Evolutionary conservation across 805 yeast genomes (phyloP), one percentile per base, ranked within the genome.

Genomic region (Clavispora carvajalis): DNA sequence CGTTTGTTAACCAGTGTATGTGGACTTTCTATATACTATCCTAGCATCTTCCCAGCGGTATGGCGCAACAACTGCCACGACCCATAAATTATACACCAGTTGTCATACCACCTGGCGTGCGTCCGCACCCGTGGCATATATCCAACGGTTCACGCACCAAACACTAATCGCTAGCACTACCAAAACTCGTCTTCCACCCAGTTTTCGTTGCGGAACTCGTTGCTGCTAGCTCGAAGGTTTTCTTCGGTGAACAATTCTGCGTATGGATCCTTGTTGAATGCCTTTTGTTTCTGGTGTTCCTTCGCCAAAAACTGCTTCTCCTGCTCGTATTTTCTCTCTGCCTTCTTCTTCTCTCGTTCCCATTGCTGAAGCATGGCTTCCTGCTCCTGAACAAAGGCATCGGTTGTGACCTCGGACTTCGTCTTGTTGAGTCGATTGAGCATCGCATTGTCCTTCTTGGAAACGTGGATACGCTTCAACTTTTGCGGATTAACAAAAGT

Each of bases 351-450:
- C 17, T 59, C 48, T 38, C 64, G 64, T 22, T 68, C 69, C 38
- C 59, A 54, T 8, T 62, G 61, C 38, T 49, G 60, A 40, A 36
- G 64, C 62, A 47, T 45, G 10, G 51, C 48, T 33, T 54, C 52
- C 39, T 64, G 69, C n/a, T 53, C 53, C 21, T 50, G 53, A 24
- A 56, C 59, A 59, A 55, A 79, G 45, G 56, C 54, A 2, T 77
- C 79, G 1, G 78, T 77, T 21, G 64, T 46, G 15, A 69, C 54
- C 53, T 84, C 90, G 1, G 67, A 63, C 45, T 78, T 75, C 5
- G 91, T 82, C 59, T 81, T 83, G 53, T 74, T 77, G 44, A 85
- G 62, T 46, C 79, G 68, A 51, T 82, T 84, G 28, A 85, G 57
- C 2, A 81, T 65, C 5, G 75, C 61, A 52, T 80, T 83, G 34